Base-by-base conservation (phyloP, 495 filamentous ascomycete species). In the Penicillium lagena region DNA sequence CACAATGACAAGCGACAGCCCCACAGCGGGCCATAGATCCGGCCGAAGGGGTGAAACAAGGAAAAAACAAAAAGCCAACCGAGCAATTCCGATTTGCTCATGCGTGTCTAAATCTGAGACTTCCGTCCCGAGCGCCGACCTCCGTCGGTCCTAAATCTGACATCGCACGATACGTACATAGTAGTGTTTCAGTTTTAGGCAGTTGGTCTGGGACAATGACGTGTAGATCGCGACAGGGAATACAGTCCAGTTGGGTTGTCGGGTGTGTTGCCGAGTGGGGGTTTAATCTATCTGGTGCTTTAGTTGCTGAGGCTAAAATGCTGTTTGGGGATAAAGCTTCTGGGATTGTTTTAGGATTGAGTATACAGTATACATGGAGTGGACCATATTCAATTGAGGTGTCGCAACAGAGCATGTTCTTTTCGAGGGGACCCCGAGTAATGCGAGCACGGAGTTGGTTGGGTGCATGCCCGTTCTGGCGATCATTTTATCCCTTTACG, bases 401-500 rank as follows among this genome's bases (percentile, higher is more conserved):
- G 2, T 22, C n/a, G n/a, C n/a, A 22, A 4, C 22, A 6, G 4
- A 22, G 22, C 22, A 22, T 4, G 2, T 22, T 22, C 6, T 22
- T 22, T 22, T 22, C 4, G 6, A 22, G 22, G 22, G 4, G 0
- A n/a, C n/a, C n/a, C n/a, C n/a, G n/a, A n/a, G n/a, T n/a, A 22
- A 22, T 22, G 4, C 22, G 17, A 17, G 6, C 22, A 4, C 17
- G 22, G 22, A 6, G 4, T 22, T 22, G 22, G 0, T 22, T 22
- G 2, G 4, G 22, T 22, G 22, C 22, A 0, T 22, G 2, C 4
- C 22, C 6, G 22, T 3, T 22, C 22, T 22, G 22, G 22, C 22
- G 22, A 22, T 22, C 22, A 22, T 4, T 22, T 63, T 81, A 90
- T 63, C 76, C 76, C 72, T 89, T 87, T 63, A 90, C 61, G 31